Conservation (phyloP, 345 rosid genomes). For the Pugionium dolabratum region DNA sequence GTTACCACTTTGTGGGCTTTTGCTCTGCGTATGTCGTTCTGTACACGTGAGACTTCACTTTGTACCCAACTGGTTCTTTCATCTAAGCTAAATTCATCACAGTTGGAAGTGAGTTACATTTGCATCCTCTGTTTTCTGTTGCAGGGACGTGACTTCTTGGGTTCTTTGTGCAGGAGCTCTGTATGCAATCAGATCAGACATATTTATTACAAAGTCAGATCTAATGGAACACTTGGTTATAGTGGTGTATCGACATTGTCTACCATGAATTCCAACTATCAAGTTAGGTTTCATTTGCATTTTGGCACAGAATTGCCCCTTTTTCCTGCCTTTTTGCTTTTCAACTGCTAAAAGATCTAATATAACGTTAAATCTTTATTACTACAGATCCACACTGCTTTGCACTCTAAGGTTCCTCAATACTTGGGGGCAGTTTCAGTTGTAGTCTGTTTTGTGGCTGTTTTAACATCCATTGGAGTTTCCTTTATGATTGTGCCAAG, state of each 20-base stretch:
- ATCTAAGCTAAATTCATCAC: slow-evolving; percentile 9
- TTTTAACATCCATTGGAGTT: slow-evolving; percentile 57
- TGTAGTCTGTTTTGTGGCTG: slow-evolving; percentile 52
- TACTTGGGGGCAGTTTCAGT: slow-evolving; percentile 70
- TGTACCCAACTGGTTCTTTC: slow-evolving; percentile 5
- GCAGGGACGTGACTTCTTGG: slow-evolving; percentile 57
- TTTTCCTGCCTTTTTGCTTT: background rate
- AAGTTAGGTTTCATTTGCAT: slow-evolving; percentile 45
- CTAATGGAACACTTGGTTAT: slow-evolving; percentile 59
- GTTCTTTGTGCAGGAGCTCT: slow-evolving; percentile 58
- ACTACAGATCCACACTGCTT: slow-evolving; percentile 51
- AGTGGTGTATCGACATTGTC: slow-evolving; percentile 57
- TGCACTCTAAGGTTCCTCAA: slow-evolving; percentile 60
- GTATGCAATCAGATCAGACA: slow-evolving; percentile 64
- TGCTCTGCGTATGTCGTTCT: slow-evolving; percentile 41
- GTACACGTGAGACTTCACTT: slow-evolving; percentile 22
- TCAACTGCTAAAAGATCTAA: background rate
- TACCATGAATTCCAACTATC: slow-evolving; percentile 49
- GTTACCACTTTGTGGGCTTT: slow-evolving; percentile 61
- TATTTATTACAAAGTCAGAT: slow-evolving; percentile 58
- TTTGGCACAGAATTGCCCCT: background rate
- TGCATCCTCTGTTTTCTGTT: slow-evolving; percentile 24
- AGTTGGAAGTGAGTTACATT: slow-evolving; percentile 1
- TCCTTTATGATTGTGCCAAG: slow-evolving; percentile 69
- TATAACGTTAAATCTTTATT: background rate